Evolutionary conservation across 257 asterid genomes (phyloP).

Genomic region (Scutellaria galericulata): DNA sequence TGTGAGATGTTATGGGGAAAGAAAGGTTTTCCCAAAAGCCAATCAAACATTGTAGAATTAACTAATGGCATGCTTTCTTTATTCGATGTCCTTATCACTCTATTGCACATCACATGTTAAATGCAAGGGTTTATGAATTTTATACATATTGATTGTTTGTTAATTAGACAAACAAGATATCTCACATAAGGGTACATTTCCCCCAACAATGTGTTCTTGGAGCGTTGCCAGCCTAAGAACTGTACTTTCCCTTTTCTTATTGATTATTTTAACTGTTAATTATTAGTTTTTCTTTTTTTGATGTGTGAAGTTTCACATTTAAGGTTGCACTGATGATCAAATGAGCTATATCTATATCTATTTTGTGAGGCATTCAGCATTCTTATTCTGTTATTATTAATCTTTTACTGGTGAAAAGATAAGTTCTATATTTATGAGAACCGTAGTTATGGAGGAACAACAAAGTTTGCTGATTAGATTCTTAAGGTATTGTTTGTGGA

Average conservation of each 20-base stretch:
- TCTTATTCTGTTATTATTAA: not conserved
- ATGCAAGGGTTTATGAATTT: slow-evolving; percentile 2
- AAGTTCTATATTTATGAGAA: slow-evolving; percentile 15
- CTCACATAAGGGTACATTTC: not conserved
- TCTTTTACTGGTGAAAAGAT: slow-evolving; percentile 7
- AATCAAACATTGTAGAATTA: no score
- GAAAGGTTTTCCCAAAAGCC: no score
- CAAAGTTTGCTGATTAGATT: slow-evolving; percentile 17
- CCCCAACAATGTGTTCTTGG: slow-evolving; percentile 19
- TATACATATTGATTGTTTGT: not conserved
- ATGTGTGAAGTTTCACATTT: slow-evolving; percentile 4
- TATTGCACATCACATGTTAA: slow-evolving; percentile 15
- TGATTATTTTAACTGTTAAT: not conserved
- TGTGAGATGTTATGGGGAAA: no score
- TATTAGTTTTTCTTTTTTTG: not conserved
- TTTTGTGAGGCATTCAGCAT: slow-evolving; percentile 6
- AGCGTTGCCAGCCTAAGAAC: not conserved
- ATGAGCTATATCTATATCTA: slow-evolving; percentile 1
- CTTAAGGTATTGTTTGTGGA: slow-evolving; percentile 12
- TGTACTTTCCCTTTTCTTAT: not conserved
- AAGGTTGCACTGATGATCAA: not conserved
- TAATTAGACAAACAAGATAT: slow-evolving; percentile 22
- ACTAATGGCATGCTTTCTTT: slow-evolving; percentile 2
- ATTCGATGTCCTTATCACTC: slow-evolving; percentile 10
- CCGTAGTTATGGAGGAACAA: slow-evolving; percentile 9